phyloP scores from a whole-genome alignment of 352 stramenopile genomes.

The Phytopythium helicoides region DNA sequence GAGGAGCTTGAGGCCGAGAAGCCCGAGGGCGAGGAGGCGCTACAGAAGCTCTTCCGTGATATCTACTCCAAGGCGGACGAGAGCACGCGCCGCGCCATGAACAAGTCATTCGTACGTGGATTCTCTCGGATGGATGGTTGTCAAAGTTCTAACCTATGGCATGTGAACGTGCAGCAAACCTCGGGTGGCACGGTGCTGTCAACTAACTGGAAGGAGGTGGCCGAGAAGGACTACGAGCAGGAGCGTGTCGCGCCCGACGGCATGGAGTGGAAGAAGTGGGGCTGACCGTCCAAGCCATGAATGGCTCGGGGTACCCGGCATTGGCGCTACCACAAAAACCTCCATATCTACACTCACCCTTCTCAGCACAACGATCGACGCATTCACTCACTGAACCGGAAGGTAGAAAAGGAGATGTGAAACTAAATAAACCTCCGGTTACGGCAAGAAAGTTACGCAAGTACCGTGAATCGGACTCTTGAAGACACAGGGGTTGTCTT shows the following conservation, averaged over 20 bases:
- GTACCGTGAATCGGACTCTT: no score
- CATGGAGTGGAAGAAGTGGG: constrained; percentile 92
- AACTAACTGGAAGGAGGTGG: constrained; percentile 92
- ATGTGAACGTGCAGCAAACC: constrained; percentile 67
- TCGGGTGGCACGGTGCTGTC: constrained; percentile 91
- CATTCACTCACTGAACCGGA: no score
- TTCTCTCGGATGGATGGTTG: background rate
- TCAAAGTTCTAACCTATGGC: background rate
- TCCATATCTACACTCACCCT: no score
- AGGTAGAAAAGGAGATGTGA: no score
- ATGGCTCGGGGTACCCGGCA: background rate
- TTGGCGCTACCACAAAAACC: background rate
- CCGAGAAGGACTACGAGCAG: constrained; percentile 89
- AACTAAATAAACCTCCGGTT: no score
- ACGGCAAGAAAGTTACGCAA: no score
- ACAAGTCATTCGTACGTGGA: constrained; percentile 89
- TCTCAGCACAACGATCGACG: no score
- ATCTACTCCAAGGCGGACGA: constrained; percentile 92
- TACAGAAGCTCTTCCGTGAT: constrained; percentile 91
- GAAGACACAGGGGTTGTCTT: no score
- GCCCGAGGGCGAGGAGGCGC: constrained; percentile 88
- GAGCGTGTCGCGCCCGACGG: constrained; percentile 79
- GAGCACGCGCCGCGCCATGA: constrained; percentile 90
- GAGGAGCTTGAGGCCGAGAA: constrained; percentile 87
- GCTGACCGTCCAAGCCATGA: constrained; percentile 16